These are phyloP conservation scores for Candida manassasensis DNA, from an alignment of 805 yeast species.

Conservation along the genomic window DNA sequence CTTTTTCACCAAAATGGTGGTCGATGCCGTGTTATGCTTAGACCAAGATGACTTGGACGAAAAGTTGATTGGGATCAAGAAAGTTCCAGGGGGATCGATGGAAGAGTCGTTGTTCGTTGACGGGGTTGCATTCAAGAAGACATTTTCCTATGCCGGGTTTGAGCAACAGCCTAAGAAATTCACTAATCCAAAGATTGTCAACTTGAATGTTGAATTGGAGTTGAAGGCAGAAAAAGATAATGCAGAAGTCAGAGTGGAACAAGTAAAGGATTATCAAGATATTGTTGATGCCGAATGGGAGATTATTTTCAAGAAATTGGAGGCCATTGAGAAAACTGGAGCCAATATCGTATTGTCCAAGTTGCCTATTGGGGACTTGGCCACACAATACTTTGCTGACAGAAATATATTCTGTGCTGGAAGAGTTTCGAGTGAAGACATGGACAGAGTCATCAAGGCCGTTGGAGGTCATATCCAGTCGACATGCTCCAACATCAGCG, in stretches of 20 bases:
- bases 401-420: conserved; percentile 97
- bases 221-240: conserved; percentile 97
- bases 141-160: conserved; percentile 96
- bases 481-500: conserved; percentile 63
- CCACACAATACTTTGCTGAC: conserved; percentile 98
- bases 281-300: conserved; percentile 99
- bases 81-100: conserved; percentile 93
- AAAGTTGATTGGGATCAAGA: conserved; percentile 87
- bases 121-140: conserved; percentile 97
- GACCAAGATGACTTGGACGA: conserved; percentile 86
- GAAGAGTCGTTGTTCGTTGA: conserved; percentile 85
- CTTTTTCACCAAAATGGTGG: conserved; percentile 94
- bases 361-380: conserved; percentile 95
- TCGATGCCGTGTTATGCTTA: conserved; percentile 85
- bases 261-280: conserved; percentile 90
- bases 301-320: conserved; percentile 80
- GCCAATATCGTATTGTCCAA: conserved; percentile 91
- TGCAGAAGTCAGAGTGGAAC: conserved; percentile 95
- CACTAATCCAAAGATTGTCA: conserved; percentile 72
- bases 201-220: conserved; percentile 89
- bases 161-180: conserved; percentile 96
- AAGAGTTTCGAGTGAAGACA: conserved; percentile 80
- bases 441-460: conserved; percentile 88
- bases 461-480: conserved; percentile 88
- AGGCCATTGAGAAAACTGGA: conserved; percentile 77